These are phyloP conservation scores for Pneumocystis carinii DNA, from an alignment of 1,139 yeast genomes.

Conservation along the genomic window DNA sequence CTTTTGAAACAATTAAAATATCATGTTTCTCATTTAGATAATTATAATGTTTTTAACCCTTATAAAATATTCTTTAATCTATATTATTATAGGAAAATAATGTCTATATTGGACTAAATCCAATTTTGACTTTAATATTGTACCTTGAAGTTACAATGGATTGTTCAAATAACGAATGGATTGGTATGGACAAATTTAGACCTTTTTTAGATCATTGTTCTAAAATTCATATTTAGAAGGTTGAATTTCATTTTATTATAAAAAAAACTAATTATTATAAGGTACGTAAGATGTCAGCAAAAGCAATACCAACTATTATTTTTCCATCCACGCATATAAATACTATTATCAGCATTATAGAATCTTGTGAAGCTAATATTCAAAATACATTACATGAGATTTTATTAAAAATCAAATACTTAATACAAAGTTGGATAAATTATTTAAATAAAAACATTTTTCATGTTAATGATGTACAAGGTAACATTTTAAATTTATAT, in stretches of 20 bases:
- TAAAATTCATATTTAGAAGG: slow-evolving; percentile 51
- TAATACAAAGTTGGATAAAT: slow-evolving; percentile 1
- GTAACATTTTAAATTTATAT: not conserved
- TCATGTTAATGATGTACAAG: not conserved
- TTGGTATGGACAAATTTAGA: slow-evolving; percentile 32
- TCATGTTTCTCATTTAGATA: slow-evolving; percentile 24
- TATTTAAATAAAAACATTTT: not conserved
- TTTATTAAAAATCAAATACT: slow-evolving; percentile 5
- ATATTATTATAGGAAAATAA: not conserved
- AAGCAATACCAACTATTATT: slow-evolving; percentile 44
- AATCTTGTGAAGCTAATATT: not conserved
- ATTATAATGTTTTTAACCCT: slow-evolving; percentile 12
- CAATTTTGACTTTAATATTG: slow-evolving; percentile 57
- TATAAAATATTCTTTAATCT: slow-evolving; percentile 8
- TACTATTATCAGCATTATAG: slow-evolving; percentile 5
- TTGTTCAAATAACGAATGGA: slow-evolving; percentile 23
- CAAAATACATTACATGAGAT: slow-evolving; percentile 12
- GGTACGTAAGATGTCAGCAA: slow-evolving; percentile 68
- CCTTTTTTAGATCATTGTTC: slow-evolving; percentile 35
- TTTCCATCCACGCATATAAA: slow-evolving; percentile 4
- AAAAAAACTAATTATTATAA: slow-evolving; percentile 2
- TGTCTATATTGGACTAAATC: slow-evolving; percentile 32
- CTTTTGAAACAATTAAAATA: slow-evolving; percentile 33
- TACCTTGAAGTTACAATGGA: slow-evolving; percentile 47
- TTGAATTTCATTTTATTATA: not conserved